Evolutionary conservation across 805 yeast species (phyloP), one percentile per base, ranked within the genome.

Genomic region (Yamadazyma takamatsuzukensis): DNA sequence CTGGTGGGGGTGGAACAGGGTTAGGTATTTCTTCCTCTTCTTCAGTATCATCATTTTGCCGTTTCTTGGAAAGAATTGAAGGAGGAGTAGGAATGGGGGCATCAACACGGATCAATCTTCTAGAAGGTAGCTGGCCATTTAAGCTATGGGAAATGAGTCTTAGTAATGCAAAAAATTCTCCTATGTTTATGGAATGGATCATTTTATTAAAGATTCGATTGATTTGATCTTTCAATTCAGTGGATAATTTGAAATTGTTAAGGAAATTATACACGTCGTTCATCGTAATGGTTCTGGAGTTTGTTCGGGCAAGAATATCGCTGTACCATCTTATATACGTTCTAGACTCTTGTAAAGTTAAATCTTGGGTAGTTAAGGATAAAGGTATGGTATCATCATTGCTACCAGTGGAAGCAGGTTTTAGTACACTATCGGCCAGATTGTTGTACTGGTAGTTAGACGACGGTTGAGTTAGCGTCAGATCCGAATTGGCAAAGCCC

Each of bases 261-360:
- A 93, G 64, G 53, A 90, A 90, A 29, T 64, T 64, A 56, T 83
- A 78, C n/a, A 86, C 84, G 53, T 93, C 97, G 8, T 69, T 72
- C 41, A 90, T 61, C 4, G 79, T 69, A 6, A 90, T 78, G 19
- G 84, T 61, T 39, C 80, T 70, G 26, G 79, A 71, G 23, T 79
- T 78, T 41, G 83, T 82, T 33, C 89, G 73, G 27, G 83, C 70
- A 22, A 83, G 72, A 19, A 90, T 76, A 49, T 86, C 89, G 44
- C 87, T 82, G 56, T 89, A 90, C 98, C 98, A 90, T 44, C 96
- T 68, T 45, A 90, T 74, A 56, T 90, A 90, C 1, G 96, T 83
- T 48, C 81, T 77, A 9, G 78, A 74, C 56, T 90, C 98, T 36
- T 82, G 83, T 13, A 71, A 70, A 0, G 95, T 74, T 28, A 90